Evolutionary conservation across 2,329 filamentous ascomycete species (phyloP).

Genomic region (Pseudogymnoascus sp.): DNA sequence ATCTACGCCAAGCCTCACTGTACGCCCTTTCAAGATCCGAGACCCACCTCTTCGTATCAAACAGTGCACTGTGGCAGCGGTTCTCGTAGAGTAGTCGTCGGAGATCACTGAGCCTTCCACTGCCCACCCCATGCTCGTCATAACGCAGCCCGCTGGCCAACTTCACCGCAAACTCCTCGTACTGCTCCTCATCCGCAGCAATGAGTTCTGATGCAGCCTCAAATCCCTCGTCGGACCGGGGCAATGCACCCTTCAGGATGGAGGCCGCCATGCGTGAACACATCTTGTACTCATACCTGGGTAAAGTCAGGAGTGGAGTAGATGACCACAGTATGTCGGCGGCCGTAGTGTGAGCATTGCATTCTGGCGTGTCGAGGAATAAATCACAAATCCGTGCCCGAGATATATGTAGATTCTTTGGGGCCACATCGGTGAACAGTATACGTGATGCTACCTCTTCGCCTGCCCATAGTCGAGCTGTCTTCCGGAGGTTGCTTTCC

Average conservation of each 20-base stretch:
- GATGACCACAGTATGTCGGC: slow-evolving; percentile 96
- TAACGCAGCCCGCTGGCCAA: slow-evolving; percentile 60
- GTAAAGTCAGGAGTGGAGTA: slow-evolving; percentile 82
- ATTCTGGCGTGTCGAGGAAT: slow-evolving; percentile 95
- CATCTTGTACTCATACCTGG: slow-evolving; percentile 96
- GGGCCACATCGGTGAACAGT: slow-evolving; percentile 92
- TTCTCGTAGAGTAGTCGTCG: slow-evolving; percentile 73
- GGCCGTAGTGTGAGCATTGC: slow-evolving; percentile 95
- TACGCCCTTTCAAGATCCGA: slow-evolving; percentile 82
- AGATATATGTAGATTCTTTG: slow-evolving; percentile 88
- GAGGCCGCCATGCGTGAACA: slow-evolving; percentile 96
- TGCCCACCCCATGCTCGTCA: slow-evolving; percentile 42
- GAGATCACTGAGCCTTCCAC: slow-evolving; percentile 68
- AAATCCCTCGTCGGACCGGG: slow-evolving; percentile 57
- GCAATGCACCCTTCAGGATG: slow-evolving; percentile 82
- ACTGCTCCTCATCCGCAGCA: slow-evolving; percentile 67
- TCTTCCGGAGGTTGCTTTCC: slow-evolving; percentile 73
- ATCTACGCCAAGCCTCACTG: slow-evolving; percentile 76
- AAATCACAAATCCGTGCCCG: slow-evolving; percentile 87
- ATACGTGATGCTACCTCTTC: slow-evolving; percentile 77
- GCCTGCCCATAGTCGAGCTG: slow-evolving; percentile 76
- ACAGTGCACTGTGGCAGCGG: slow-evolving; percentile 79
- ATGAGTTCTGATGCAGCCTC: slow-evolving; percentile 68
- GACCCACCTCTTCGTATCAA: slow-evolving; percentile 89
- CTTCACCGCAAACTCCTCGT: slow-evolving; percentile 67